Conservation (phyloP, 2,329 filamentous ascomycete genomes). For the Dothidotthia symphoricarpi region DNA sequence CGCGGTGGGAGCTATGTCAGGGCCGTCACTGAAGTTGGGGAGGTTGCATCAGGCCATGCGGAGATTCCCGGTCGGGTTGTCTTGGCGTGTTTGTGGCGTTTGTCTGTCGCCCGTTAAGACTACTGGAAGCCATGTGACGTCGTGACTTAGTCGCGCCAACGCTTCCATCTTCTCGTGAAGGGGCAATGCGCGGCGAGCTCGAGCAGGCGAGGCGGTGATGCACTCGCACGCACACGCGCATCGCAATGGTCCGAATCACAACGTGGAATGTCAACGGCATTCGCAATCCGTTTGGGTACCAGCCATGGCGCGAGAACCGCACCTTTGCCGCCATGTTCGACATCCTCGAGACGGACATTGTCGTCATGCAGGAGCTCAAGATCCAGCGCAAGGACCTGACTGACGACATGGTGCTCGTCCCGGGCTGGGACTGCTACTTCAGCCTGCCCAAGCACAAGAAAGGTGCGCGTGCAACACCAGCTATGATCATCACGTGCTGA, state of each 20-base stretch:
- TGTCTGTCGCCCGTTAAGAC: too few relatives aligned
- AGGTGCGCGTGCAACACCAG: slow-evolving; percentile 53
- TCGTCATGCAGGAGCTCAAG: slow-evolving; percentile 94
- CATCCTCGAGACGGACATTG: slow-evolving; percentile 84
- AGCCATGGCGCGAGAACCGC: slow-evolving; percentile 51
- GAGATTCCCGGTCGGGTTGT: slow-evolving; percentile 6
- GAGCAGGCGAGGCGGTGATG: too few relatives aligned
- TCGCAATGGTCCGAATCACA: slow-evolving; percentile 79
- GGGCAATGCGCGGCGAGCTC: too few relatives aligned
- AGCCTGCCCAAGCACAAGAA: slow-evolving; percentile 93
- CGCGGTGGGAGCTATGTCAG: background rate
- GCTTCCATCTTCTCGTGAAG: too few relatives aligned
- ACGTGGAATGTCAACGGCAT: slow-evolving; percentile 56
- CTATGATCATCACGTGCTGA: slow-evolving; percentile 11
- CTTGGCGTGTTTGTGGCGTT: slow-evolving; percentile 29
- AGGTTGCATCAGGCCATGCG: slow-evolving; percentile 14
- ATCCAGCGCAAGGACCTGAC: slow-evolving; percentile 88
- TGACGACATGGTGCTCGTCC: slow-evolving; percentile 94
- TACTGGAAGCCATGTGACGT: slow-evolving; percentile 31
- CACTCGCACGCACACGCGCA: too few relatives aligned
- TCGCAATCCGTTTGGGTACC: slow-evolving; percentile 54
- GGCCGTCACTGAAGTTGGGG: background rate
- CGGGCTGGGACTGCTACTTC: slow-evolving; percentile 96
- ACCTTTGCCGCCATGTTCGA: slow-evolving; percentile 78
- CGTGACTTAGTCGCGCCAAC: slow-evolving; percentile 10